Conservation (phyloP, 345 rosid species). For the Turritis glabra region DNA sequence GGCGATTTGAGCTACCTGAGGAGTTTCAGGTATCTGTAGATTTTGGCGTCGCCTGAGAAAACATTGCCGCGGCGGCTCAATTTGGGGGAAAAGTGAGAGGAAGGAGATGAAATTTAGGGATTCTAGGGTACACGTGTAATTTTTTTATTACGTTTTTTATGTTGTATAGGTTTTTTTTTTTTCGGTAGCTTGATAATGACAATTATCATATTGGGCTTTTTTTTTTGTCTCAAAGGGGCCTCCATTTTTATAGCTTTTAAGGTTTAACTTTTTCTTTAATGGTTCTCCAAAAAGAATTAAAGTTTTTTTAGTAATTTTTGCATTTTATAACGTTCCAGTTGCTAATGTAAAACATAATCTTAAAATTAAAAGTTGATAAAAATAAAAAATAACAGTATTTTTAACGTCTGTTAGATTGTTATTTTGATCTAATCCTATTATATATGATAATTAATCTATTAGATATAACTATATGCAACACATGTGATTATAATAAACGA, state of each 20-base stretch:
- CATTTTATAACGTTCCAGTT: too few relatives aligned
- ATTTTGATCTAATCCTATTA: too few relatives aligned
- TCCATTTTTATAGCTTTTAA: background rate
- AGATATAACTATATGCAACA: too few relatives aligned
- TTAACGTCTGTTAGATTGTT: too few relatives aligned
- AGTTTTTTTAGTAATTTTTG: too few relatives aligned
- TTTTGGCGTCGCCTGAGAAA: constrained; percentile 29
- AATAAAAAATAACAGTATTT: too few relatives aligned
- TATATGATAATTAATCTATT: too few relatives aligned
- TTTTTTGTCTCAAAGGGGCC: background rate
- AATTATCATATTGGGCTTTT: constrained; percentile 6
- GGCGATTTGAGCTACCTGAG: background rate
- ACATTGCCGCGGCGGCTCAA: constrained; percentile 29
- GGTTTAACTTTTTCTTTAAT: too few relatives aligned
- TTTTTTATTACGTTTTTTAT: background rate
- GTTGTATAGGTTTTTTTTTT: background rate
- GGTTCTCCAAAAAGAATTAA: too few relatives aligned
- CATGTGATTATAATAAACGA: too few relatives aligned
- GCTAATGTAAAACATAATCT: too few relatives aligned
- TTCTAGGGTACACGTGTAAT: constrained; percentile 33
- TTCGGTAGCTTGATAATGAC: background rate
- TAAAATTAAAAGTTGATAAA: too few relatives aligned
- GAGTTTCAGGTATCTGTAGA: background rate
- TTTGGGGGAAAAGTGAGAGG: constrained; percentile 22
- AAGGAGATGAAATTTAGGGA: background rate